Base-by-base conservation (phyloP, 164 flowering plant species). In the Buxus sempervirens region DNA sequence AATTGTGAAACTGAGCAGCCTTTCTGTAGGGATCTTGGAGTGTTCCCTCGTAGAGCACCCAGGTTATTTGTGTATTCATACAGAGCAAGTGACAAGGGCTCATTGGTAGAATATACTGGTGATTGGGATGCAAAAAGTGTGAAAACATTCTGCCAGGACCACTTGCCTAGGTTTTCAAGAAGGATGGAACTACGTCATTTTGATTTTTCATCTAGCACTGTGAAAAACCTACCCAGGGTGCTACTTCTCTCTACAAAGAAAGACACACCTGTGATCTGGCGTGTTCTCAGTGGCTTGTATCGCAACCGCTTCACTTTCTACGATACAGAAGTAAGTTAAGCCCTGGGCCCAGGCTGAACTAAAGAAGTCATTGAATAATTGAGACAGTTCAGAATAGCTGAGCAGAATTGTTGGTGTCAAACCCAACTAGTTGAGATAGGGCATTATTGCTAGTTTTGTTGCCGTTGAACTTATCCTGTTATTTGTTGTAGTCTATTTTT, bases 261-360 rank as follows among this genome's bases (percentile, higher is more conserved):
- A 63, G 89, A 86, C 67, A 91, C 97, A 24, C 97, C 98, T 54
- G 86, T 85, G 24, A 91, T 94, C 55, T 94, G 98, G 98, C 93
- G 95, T 76, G 89, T 75, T 59, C 90, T 94, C 18, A 87, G 95
- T 75, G 98, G 98, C 60, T 74, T 91, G 76, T 89, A 81, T 69
- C 90, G 28, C 75, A 89, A 81, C 64, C 88, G 82, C 58, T 76
- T 91, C 61, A 56, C 59, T 68, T 86, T 94, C 76, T 85, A 82
- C 73, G 95, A 94, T 77, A 82, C 82, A 14, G 74, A 88, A 91
- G 98, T 91, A 86, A 58, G 69, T 28, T 26, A 63, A 25, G 18
- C 10, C 21, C 59, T 9, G 14, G 21, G 27, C 27, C n/a, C 60
- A 15, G n/a, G 54, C 26, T 32, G 45, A 55, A 24, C 5, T 18